phyloP scores from a whole-genome alignment of 306 rosid species.

The Pterocarpus santalinus region DNA sequence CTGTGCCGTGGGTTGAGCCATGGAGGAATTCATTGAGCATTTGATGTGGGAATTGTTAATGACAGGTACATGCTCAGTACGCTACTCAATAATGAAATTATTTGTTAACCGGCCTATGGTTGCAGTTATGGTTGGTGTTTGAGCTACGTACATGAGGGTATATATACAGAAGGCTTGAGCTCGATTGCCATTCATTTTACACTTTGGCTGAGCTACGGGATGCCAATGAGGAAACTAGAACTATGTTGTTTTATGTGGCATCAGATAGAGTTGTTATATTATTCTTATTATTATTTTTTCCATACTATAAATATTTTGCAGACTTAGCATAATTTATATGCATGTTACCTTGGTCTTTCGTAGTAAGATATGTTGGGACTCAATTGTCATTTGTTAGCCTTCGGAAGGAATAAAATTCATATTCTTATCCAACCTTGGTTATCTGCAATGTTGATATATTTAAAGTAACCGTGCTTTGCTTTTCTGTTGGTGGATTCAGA shows the following conservation, averaged over 20 bases:
- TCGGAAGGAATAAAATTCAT: conserved; percentile 59
- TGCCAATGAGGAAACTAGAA: conserved; percentile 55
- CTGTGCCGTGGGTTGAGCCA: conserved; percentile 4
- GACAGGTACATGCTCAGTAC: conserved; percentile 63
- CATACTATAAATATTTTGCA: conserved; percentile 50
- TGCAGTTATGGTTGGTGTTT: conserved; percentile 64
- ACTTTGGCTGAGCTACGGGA: conserved; percentile 78
- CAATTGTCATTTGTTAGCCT: conserved; percentile 46
- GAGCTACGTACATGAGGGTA: conserved; percentile 55
- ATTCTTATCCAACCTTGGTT: conserved; percentile 30
- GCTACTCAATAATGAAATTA: conserved; percentile 41
- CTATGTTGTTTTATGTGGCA: conserved; percentile 49
- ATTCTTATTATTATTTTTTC: conserved; percentile 35
- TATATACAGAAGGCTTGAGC: conserved; percentile 63
- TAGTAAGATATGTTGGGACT: conserved; percentile 54
- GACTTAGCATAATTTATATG: conserved; percentile 62
- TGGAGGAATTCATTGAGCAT: conserved; percentile 18
- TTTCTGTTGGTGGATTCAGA: conserved; percentile 30
- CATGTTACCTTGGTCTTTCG: conserved; percentile 47
- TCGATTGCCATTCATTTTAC: conserved; percentile 80
- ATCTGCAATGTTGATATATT: conserved; percentile 25
- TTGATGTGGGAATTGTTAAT: conserved; percentile 37
- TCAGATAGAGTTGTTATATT: conserved; percentile 42
- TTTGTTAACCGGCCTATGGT: conserved; percentile 52
- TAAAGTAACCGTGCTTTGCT: conserved; percentile 1